Evolutionary conservation across 2,329 filamentous ascomycete genomes (phyloP).

Genomic region (Pseudovirgaria hyperparasitica): DNA sequence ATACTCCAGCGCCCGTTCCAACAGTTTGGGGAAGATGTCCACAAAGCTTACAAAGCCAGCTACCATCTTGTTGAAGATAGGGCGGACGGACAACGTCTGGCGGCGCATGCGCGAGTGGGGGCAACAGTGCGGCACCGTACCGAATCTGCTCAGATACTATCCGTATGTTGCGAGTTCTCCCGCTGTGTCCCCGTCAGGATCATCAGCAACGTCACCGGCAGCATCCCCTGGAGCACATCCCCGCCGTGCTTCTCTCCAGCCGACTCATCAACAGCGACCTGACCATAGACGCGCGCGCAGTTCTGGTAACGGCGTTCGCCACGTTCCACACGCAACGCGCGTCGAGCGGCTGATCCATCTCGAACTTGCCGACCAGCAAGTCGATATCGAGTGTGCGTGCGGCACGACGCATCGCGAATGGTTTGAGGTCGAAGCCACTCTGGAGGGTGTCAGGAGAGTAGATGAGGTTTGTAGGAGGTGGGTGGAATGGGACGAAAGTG

Average conservation of each 20-base stretch:
- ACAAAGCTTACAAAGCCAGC: background rate
- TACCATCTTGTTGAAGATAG: slow-evolving; percentile 56
- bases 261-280: slow-evolving; percentile 8
- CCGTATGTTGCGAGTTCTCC: slow-evolving; percentile 48
- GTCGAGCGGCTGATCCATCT: slow-evolving; percentile 86
- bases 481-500: slow-evolving; percentile 71
- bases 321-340: slow-evolving; percentile 73
- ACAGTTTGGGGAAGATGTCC: slow-evolving; percentile 10
- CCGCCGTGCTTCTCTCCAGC: slow-evolving; percentile 11
- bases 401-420: slow-evolving; percentile 83
- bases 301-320: slow-evolving; percentile 33
- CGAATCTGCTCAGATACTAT: slow-evolving; percentile 84
- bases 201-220: slow-evolving; percentile 14
- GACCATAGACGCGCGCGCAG: slow-evolving; percentile 6
- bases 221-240: slow-evolving; percentile 12
- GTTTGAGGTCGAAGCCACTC: slow-evolving; percentile 76
- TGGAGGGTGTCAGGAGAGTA: slow-evolving; percentile 53
- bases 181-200: slow-evolving; percentile 10
- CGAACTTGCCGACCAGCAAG: slow-evolving; percentile 55
- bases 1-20: slow-evolving; percentile 14
- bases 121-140: slow-evolving; percentile 78
- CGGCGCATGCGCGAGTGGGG: slow-evolving; percentile 87
- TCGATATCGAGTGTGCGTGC: slow-evolving; percentile 60
- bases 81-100: slow-evolving; percentile 68
- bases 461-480: slow-evolving; percentile 70